Base-by-base conservation (phyloP, 2,329 filamentous ascomycete genomes). In the Colletotrichum acutatum region DNA sequence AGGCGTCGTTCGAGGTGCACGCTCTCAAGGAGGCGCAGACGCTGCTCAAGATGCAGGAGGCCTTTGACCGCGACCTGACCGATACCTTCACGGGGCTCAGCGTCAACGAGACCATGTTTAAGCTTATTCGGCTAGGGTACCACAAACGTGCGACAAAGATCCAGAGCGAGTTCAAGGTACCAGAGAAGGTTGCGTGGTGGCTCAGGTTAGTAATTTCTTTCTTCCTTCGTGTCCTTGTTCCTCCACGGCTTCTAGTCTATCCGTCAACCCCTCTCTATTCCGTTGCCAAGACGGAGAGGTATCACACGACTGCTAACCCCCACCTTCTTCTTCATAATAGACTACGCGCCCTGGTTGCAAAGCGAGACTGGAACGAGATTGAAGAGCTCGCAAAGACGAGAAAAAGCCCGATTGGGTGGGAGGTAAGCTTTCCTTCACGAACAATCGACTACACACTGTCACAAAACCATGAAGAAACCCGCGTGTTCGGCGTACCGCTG, bases 391-490 rank as follows among this genome's bases (percentile, higher is more conserved):
- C 90, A 46, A 93, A 92, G 79, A 89, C 88, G 79, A 90, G 94
- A 79, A 97, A 95, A 82, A 97, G 93, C 71, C 94, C 96, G 0
- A 98, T 99, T 80, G 96, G 96, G 12, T 99, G 97, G 97, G 95
- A 97, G 90, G 93, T 95, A 83, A 86, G 91, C 84, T 42, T 74
- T 32, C 24, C 24, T 16, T 58, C 28, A 24, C 63, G 4, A 53
- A 30, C n/a, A 24, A 12, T 53, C 22, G 34, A 11, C 52, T 54
- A 26, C 52, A 24, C 12, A 14, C 22, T 7, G 16, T 46, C 37
- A 53, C 57, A 37, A 22, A 32, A 16, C 24, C 16, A 5, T 19
- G 24, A 49, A 49, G 8, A n/a, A 49, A 49, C 2, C 42, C 19
- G 19, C 1, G 32, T 58, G 6, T n/a, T 42, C 14, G 53, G 28